These are phyloP conservation scores for Fusarium napiforme DNA, from an alignment of 2,329 filamentous ascomycete species.

Conservation along the genomic window DNA sequence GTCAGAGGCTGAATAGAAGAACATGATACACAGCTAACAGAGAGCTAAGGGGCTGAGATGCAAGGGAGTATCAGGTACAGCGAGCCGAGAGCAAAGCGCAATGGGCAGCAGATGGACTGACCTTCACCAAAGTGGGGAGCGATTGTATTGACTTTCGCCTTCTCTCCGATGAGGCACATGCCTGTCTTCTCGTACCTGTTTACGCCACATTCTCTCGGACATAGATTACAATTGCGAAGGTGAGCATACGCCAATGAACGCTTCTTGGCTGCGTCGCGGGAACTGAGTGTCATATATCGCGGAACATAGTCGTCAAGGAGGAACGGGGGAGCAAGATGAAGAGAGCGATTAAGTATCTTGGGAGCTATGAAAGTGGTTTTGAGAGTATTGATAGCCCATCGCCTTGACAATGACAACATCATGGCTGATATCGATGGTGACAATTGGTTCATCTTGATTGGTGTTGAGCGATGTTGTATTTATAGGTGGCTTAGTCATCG, in stretches of 20 bases:
- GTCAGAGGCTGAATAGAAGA: conserved; percentile 5
- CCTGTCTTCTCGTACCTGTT: conserved; percentile 85
- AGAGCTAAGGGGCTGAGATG: conserved; percentile 2
- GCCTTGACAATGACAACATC: conserved; percentile 26
- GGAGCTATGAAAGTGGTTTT: conserved; percentile 2
- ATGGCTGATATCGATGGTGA: conserved; percentile 31
- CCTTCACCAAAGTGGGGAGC: conserved; percentile 87
- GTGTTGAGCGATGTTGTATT: conserved; percentile 22
- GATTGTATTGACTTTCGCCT: conserved; percentile 83
- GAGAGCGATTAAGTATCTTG: conserved; percentile 34
- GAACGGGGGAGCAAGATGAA: conserved; percentile 72
- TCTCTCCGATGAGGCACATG: conserved; percentile 80
- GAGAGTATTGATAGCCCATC: background rate
- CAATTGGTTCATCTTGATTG: conserved; percentile 41
- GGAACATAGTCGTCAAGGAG: conserved; percentile 80
- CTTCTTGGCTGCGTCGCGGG: conserved; percentile 77
- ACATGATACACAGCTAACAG: background rate
- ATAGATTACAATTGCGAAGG: conserved; percentile 82
- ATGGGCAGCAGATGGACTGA: conserved; percentile 45
- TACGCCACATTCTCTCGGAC: conserved; percentile 79
- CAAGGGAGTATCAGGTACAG: conserved; percentile 20
- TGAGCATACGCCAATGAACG: conserved; percentile 79
- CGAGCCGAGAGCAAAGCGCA: background rate
- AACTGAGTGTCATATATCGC: conserved; percentile 75
- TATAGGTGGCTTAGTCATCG: conserved; percentile 24